These are phyloP conservation scores for Colletotrichum brevisporum DNA, from an alignment of 2,329 filamentous ascomycete species.

Conservation along the genomic window DNA sequence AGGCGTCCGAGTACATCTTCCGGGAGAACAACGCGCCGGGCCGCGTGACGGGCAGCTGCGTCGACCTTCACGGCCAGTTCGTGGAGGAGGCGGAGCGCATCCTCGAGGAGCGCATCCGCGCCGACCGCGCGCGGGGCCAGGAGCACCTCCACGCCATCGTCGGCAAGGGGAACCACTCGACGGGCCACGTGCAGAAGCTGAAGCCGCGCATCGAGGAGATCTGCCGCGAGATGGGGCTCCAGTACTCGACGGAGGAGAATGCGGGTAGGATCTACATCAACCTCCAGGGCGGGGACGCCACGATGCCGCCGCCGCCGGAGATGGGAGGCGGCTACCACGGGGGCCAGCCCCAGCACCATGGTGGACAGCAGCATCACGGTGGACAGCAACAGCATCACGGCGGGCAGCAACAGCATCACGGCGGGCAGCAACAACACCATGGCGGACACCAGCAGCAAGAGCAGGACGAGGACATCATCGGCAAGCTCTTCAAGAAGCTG, in stretches of 20 bases:
- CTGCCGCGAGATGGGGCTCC: conserved; percentile 84
- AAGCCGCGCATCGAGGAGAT: conserved; percentile 94
- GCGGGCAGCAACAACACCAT: conserved; percentile 53
- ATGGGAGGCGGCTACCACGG: conserved; percentile 53
- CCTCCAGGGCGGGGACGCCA: conserved; percentile 78
- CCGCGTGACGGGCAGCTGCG: conserved; percentile 82
- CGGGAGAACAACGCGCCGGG: conserved; percentile 90
- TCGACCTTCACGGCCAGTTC: conserved; percentile 95
- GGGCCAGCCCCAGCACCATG: conserved; percentile 55
- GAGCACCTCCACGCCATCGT: conserved; percentile 94
- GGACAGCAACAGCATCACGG: conserved; percentile 59
- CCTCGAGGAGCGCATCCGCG: conserved; percentile 85
- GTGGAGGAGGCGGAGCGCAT: conserved; percentile 96
- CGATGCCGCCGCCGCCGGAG: conserved; percentile 57
- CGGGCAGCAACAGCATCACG: conserved; percentile 59
- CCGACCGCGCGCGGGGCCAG: conserved; percentile 81
- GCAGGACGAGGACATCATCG: conserved; percentile 72
- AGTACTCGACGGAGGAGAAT: conserved; percentile 90
- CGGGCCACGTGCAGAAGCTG: conserved; percentile 88
- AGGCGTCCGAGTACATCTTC: conserved; percentile 95
- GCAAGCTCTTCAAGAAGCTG: conserved; percentile 74
- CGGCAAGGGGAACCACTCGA: conserved; percentile 92
- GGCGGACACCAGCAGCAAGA: conserved; percentile 55
- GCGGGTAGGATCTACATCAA: conserved; percentile 91
- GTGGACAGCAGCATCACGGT: conserved; percentile 53